Evolutionary conservation across 345 rosid genomes (phyloP).

Genomic region (Rhodamnia rubescens): DNA sequence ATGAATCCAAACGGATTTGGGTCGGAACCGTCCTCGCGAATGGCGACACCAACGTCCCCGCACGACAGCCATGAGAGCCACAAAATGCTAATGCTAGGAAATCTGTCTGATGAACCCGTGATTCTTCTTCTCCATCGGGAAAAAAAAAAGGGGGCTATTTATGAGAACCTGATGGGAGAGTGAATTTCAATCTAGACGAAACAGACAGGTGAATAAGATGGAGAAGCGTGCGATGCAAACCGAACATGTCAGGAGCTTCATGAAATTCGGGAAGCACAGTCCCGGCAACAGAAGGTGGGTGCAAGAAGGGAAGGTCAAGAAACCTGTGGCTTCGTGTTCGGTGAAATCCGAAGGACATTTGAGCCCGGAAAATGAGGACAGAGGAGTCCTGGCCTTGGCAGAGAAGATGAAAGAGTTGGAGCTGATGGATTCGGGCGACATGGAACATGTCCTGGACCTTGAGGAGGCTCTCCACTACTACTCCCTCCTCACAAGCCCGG

Average conservation of each 20-base stretch:
- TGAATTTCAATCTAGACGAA: neutral
- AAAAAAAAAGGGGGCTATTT: neutral
- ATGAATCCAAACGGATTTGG: neutral
- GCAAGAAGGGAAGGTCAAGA: neutral
- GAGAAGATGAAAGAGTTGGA: conserved; percentile 4
- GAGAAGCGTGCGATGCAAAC: neutral
- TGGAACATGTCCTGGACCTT: conserved; percentile 1
- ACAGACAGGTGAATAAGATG: neutral
- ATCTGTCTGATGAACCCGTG: neutral
- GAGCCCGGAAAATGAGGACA: neutral
- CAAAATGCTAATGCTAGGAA: neutral
- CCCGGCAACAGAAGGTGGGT: neutral
- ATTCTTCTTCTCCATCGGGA: neutral
- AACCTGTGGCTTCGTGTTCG: neutral
- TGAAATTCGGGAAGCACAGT: neutral
- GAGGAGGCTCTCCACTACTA: conserved; percentile 11
- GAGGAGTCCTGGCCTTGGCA: neutral
- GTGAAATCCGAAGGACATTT: neutral
- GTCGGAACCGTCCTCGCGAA: neutral
- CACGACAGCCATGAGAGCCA: neutral
- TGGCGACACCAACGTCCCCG: neutral
- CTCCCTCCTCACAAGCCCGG: conserved; percentile 3
- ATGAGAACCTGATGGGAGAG: neutral
- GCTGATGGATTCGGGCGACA: neutral
- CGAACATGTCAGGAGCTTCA: neutral